Conservation (phyloP, 2,329 filamentous ascomycete species). For the Colletotrichum trifolii region DNA sequence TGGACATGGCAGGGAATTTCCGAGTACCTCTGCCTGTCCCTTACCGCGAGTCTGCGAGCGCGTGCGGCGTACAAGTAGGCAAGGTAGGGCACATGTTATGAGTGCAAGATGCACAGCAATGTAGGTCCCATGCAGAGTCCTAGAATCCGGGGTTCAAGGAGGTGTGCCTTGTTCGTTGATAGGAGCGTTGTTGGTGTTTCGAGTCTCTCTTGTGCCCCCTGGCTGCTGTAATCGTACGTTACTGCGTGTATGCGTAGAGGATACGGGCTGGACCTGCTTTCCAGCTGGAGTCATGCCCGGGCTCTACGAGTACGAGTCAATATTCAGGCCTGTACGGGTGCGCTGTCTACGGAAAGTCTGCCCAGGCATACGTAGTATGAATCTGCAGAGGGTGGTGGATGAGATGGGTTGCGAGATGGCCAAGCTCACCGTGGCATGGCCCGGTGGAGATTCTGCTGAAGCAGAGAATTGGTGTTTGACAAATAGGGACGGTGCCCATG, state of each 20-base stretch:
- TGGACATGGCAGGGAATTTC: too few relatives aligned
- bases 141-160: slow-evolving; percentile 22
- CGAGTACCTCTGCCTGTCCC: not conserved
- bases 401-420: too few relatives aligned
- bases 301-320: not conserved
- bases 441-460: too few relatives aligned
- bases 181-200: not conserved
- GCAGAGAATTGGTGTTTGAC: too few relatives aligned
- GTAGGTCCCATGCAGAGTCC: not conserved
- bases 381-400: too few relatives aligned
- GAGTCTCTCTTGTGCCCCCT: not conserved
- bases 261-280: slow-evolving; percentile 1
- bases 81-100: too few relatives aligned
- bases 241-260: too few relatives aligned
- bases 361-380: not conserved
- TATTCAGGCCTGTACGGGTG: too few relatives aligned
- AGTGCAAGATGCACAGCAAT: too few relatives aligned
- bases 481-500: too few relatives aligned
- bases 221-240: not conserved
- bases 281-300: not conserved
- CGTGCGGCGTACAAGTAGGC: too few relatives aligned
- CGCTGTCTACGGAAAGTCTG: not conserved
- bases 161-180: not conserved
- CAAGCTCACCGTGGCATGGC: too few relatives aligned
- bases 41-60: not conserved